Conservation (phyloP, 371 early-diverging fungal species). For the Homolaphlyctis polyrhiza region DNA sequence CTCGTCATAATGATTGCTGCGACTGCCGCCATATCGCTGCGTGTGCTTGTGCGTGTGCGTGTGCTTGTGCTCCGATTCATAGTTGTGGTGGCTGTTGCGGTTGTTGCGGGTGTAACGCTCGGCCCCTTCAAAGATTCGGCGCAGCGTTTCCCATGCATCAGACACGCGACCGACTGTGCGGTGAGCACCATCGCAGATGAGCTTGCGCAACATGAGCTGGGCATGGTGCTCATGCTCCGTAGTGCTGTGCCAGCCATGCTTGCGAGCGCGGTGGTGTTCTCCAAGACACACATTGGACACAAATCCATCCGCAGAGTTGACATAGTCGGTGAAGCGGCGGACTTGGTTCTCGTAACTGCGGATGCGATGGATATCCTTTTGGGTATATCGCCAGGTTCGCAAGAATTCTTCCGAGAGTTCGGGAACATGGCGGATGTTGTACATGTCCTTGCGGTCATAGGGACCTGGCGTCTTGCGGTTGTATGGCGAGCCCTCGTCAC, state of each 20-base stretch:
- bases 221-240: neutral
- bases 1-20: no score
- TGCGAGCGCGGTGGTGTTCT: neutral
- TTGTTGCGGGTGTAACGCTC: no score
- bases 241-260: neutral
- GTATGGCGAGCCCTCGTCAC: conserved; percentile 1
- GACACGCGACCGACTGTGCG: neutral
- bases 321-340: conserved; percentile 10
- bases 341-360: conserved; percentile 6
- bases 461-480: conserved; percentile 13
- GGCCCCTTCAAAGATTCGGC: no score
- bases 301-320: conserved; percentile 14
- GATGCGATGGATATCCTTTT: conserved; percentile 6
- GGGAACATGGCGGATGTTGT: conserved; percentile 13
- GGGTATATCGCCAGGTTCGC: conserved; percentile 11
- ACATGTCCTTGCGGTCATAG: conserved; percentile 25
- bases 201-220: neutral
- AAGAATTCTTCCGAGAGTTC: conserved; percentile 11
- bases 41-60: no score
- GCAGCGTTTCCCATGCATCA: neutral
- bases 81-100: no score
- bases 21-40: no score
- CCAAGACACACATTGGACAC: conserved; percentile 11
- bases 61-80: no score
- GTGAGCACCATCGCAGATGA: neutral